Evolutionary conservation across 176 grass and related monocot genomes (phyloP).

Genomic region (Carex kokanica): DNA sequence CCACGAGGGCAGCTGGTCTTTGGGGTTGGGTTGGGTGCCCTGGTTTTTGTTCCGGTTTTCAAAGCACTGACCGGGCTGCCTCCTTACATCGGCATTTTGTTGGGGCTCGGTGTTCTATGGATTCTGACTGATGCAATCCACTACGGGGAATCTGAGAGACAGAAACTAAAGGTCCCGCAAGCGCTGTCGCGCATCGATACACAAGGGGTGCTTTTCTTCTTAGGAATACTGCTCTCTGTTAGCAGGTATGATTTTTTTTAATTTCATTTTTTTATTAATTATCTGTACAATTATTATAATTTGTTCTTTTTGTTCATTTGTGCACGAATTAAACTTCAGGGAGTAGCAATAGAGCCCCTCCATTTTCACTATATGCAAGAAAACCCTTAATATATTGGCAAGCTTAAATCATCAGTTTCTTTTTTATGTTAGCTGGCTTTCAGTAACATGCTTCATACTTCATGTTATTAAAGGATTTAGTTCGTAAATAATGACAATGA

Average conservation of each 20-base stretch:
- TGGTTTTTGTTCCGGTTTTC: conserved; percentile 84
- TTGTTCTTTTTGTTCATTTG: neutral
- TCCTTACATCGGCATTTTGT: conserved; percentile 84
- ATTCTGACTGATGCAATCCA: conserved; percentile 91
- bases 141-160: conserved; percentile 71
- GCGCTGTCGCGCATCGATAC: conserved; percentile 87
- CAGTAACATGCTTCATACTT: neutral
- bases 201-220: conserved; percentile 90
- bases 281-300: neutral
- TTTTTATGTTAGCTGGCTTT: neutral
- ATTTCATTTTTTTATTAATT: neutral
- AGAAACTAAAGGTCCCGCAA: conserved; percentile 91
- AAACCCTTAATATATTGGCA: neutral
- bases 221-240: conserved; percentile 85
- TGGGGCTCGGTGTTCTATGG: conserved; percentile 93
- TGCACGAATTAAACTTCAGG: neutral
- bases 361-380: neutral
- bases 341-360: neutral
- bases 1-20: conserved; percentile 89
- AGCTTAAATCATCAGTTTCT: neutral
- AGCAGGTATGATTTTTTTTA: conserved; percentile 50
- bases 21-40: conserved; percentile 66
- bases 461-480: neutral
- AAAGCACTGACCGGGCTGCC: conserved; percentile 86
- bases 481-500: neutral